A percentile compares a stretch with the other conserved stretches of the same genome.
These are phyloP conservation scores for Trametes punicea DNA, from an alignment of 768 basidiomycete species.

Conservation along the genomic window DNA sequence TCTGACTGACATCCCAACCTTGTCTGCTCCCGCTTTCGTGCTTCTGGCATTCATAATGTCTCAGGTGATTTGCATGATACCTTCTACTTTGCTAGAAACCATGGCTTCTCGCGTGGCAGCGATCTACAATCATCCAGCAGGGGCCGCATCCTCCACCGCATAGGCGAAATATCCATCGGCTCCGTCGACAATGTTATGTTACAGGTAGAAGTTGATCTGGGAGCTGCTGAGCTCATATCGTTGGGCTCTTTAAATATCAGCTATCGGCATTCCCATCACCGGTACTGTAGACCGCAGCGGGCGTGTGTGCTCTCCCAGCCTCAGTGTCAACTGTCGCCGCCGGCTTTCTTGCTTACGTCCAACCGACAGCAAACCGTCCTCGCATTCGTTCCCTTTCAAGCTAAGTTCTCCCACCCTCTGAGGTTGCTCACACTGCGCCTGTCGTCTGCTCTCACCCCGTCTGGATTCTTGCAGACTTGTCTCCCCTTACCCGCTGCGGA, in stretches of 20 bases:
- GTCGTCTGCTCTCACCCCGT: not conserved
- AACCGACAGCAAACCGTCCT: not conserved
- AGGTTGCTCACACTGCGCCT: not conserved
- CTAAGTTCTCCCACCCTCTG: not conserved
- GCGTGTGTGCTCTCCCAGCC: not conserved
- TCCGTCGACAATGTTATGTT: too few relatives aligned
- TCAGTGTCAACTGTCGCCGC: not conserved
- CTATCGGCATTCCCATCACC: not conserved
- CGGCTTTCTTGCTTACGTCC: too few relatives aligned
- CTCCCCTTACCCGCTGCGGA: not conserved
- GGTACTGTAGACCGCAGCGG: slow-evolving; percentile 2
- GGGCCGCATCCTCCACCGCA: not conserved
- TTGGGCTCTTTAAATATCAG: not conserved
- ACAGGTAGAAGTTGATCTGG: too few relatives aligned
- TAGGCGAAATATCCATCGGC: not conserved
- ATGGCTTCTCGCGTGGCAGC: too few relatives aligned
- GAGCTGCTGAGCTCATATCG: too few relatives aligned
- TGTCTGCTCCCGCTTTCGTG: too few relatives aligned
- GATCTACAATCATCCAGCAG: too few relatives aligned
- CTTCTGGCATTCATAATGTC: too few relatives aligned
- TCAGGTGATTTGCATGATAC: too few relatives aligned
- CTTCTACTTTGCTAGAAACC: too few relatives aligned
- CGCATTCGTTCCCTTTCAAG: not conserved
- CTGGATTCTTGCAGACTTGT: not conserved
- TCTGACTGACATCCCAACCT: too few relatives aligned